Evolutionary conservation across 257 asterid species (phyloP), one percentile per base, ranked within the genome.

Genomic region (Echium plantagineum): DNA sequence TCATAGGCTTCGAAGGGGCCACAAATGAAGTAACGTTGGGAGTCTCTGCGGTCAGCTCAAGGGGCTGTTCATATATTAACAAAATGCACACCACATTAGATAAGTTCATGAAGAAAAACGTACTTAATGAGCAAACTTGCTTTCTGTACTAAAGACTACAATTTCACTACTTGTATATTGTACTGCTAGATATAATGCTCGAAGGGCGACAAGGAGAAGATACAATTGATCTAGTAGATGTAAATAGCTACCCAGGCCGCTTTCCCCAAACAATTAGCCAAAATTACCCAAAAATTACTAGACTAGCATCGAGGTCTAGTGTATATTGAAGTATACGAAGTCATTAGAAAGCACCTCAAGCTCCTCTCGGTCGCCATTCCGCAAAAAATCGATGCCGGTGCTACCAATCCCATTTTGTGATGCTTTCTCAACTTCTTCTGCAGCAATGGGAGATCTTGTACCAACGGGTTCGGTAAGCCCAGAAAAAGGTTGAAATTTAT

Each of bases 1-100:
- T 80, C 62, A 85, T 76, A 55, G 95, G 96, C 78, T 85, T 89
- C 83, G 78, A 88, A 62, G 80, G 70, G 30, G 83, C 77, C 66
- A 75, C 71, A 12, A 59, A 72, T 30, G 91, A 71, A 9, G 77
- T 78, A 0, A 70, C 19, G 60, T 53, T 58, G 15, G 90, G 61
- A 59, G 75, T 63, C 7, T 79, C 21, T 22, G 72, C 80, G 18
- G 80, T 67, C 66, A 78, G 74, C 74, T 82, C 94, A 61, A 78
- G 76, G 32, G 94, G 94, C 94, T 85, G 10, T 30, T 30, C 31
- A 20, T 47, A 17, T 8, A 6, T 26, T 21, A 28, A 59, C 46
- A 24, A 7, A 21, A 62, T 31, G 54, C 49, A 31, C 60, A 42
- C 58, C 22, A 61, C 64, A 62, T 65, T 60, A 74, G 62, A 56